Percentiles rank a stretch among this genome's conserved stretches.
Evolutionary conservation across 768 basidiomycete species (phyloP).

Genomic region (Leccinellum luteum): DNA sequence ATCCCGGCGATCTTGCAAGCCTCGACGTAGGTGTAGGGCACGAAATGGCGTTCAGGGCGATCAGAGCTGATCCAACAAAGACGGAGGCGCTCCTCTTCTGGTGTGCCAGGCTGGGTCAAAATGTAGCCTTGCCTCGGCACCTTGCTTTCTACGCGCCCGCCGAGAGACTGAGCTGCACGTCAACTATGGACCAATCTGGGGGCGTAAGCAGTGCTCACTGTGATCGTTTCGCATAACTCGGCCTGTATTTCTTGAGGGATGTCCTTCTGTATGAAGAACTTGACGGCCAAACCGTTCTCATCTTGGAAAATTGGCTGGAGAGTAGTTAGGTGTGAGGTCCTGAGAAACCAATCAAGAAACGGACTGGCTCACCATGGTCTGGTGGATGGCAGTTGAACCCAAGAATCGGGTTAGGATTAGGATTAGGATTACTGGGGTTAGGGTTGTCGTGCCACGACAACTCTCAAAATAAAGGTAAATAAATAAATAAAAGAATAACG

Average conservation of each 20-base stretch:
- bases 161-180: slow-evolving; percentile 50
- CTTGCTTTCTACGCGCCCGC: slow-evolving; percentile 75
- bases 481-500: not conserved
- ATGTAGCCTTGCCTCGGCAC: slow-evolving; percentile 77
- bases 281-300: slow-evolving; percentile 61
- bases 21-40: slow-evolving; percentile 78
- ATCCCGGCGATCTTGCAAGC: slow-evolving; percentile 80
- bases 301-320: slow-evolving; percentile 72
- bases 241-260: slow-evolving; percentile 64
- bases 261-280: slow-evolving; percentile 85
- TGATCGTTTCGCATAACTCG: slow-evolving; percentile 71
- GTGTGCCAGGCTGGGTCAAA: slow-evolving; percentile 62
- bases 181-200: slow-evolving; percentile 2
- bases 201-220: slow-evolving; percentile 38
- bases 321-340: slow-evolving; percentile 3
- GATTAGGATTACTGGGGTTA: slow-evolving; percentile 19
- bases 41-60: slow-evolving; percentile 73
- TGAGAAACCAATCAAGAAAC: not conserved
- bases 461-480: not conserved
- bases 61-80: slow-evolving; percentile 69
- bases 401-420: slow-evolving; percentile 34
- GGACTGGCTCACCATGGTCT: slow-evolving; percentile 21
- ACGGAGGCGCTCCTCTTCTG: slow-evolving; percentile 73
- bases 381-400: slow-evolving; percentile 25
- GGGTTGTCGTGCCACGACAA: slow-evolving; percentile 6